Evolutionary conservation across 1,284 basidiomycete species (phyloP).

Genomic region (Irpex sp.): DNA sequence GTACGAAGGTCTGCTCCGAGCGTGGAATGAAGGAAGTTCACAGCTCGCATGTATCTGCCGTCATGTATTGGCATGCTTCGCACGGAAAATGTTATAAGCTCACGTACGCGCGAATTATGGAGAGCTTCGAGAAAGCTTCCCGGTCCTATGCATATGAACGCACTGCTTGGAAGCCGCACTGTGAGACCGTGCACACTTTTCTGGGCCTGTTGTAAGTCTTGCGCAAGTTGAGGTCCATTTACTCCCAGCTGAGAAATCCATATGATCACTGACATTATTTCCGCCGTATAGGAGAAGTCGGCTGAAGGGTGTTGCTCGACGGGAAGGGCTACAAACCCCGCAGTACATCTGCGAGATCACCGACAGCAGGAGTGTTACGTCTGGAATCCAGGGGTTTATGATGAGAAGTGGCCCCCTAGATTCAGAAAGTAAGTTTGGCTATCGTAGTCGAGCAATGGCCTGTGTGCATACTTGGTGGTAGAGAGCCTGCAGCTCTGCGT

Average conservation of each 20-base stretch:
- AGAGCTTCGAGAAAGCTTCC: not conserved
- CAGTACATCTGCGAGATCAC: slow-evolving; percentile 8
- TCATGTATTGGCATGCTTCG: not conserved
- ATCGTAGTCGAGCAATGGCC: not conserved
- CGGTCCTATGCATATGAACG: not conserved
- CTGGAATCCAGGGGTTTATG: not conserved
- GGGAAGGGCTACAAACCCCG: slow-evolving; percentile 1
- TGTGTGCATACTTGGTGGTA: not conserved
- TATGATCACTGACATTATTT: not conserved
- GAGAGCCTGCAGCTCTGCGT: slow-evolving; percentile 4
- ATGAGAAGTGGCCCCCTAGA: not conserved
- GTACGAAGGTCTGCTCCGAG: not conserved
- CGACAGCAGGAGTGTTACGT: not conserved
- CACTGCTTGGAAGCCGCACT: not conserved
- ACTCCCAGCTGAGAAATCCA: not conserved
- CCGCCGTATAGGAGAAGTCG: not conserved
- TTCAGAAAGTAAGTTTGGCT: not conserved
- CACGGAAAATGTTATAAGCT: not conserved
- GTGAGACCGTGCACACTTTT: not conserved
- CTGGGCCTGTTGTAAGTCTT: not conserved
- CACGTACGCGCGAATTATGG: not conserved
- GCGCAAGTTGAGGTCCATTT: not conserved
- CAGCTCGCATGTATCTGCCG: not conserved
- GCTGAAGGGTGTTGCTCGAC: too few relatives aligned
- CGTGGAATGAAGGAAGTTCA: not conserved